phyloP scores from a whole-genome alignment of 305 asterid genomes.

The Fraxinus angustifolia region DNA sequence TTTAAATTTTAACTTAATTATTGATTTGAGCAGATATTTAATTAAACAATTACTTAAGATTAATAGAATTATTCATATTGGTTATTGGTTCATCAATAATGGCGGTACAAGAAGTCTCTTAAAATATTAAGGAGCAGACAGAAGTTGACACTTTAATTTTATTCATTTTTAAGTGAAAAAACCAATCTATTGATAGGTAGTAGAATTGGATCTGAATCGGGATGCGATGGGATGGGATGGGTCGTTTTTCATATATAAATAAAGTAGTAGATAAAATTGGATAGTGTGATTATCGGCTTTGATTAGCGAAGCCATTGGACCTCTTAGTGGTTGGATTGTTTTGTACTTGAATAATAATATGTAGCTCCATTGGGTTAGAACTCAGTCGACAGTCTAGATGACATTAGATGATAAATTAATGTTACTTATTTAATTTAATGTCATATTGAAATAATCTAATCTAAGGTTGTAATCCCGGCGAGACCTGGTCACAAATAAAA shows the following conservation, averaged over 20 bases:
- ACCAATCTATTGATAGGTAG: no score
- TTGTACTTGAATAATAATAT: not conserved
- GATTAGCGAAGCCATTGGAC: not conserved
- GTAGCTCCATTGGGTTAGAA: no score
- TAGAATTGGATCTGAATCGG: no score
- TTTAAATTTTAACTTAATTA: not conserved
- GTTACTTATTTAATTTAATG: no score
- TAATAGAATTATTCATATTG: conserved; percentile 10
- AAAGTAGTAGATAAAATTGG: not conserved
- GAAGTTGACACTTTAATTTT: not conserved
- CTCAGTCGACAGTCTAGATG: no score
- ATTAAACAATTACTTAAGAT: not conserved
- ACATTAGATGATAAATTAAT: no score
- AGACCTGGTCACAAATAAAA: not conserved
- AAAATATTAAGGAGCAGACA: not conserved
- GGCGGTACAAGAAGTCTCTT: conserved; percentile 12
- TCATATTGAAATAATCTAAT: no score
- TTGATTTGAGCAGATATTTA: not conserved
- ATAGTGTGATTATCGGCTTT: not conserved
- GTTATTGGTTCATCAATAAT: conserved; percentile 11
- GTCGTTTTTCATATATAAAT: not conserved
- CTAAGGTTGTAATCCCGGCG: no score
- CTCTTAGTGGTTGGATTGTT: not conserved
- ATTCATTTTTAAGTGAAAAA: no score
- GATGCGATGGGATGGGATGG: not conserved